Base-by-base conservation (phyloP, 176 grass and related monocot genomes). In the Lolium perenne region DNA sequence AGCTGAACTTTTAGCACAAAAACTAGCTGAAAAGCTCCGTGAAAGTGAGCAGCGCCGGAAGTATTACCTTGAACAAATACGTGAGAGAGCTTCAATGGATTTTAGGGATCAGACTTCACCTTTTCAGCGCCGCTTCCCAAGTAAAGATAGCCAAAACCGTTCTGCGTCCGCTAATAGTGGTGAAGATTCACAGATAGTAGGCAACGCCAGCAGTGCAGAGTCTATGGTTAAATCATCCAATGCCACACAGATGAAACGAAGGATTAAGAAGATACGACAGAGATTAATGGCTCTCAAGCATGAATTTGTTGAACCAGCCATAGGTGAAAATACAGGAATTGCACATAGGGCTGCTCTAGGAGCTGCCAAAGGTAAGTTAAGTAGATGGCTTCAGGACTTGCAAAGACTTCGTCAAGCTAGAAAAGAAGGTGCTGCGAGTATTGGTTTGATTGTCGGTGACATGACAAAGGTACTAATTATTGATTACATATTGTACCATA, bases 81-180 rank as follows among this genome's bases (percentile, higher is more conserved):
- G 97, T 50, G 97, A 99, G 87, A 91, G 88, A 89, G 97, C 97
- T 87, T 99, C 97, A 43, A 99, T 99, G 97, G 97, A 99, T 88
- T 94, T 99, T 79, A 94, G 97, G 91, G 97, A 99, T 65, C 97
- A 99, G 59, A 85, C 89, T 89, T 99, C 97, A 57, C 97, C 97
- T 82, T 89, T 99, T 81, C 97, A 99, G 46, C 97, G 97, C 0
- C 97, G 97, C 12, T 89, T 93, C 89, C 88, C 93, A 85, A 96
- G 90, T 78, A 99, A 90, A 89, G 97, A 99, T 38, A 76, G 76
- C 76, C 90, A 83, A 85, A 91, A 85, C 49, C 95, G 94, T 82
- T 96, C 87, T 79, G 76, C 20, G 67, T 91, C 85, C 76, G 86
- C 87, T 68, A 96, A 87, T 72, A 96, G 85, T 71, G 68, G 86